Percentiles rank a stretch among this genome's conserved stretches.
These are phyloP conservation scores for Vigna trinervia DNA, from an alignment of 306 rosid genomes.

Conservation along the genomic window DNA sequence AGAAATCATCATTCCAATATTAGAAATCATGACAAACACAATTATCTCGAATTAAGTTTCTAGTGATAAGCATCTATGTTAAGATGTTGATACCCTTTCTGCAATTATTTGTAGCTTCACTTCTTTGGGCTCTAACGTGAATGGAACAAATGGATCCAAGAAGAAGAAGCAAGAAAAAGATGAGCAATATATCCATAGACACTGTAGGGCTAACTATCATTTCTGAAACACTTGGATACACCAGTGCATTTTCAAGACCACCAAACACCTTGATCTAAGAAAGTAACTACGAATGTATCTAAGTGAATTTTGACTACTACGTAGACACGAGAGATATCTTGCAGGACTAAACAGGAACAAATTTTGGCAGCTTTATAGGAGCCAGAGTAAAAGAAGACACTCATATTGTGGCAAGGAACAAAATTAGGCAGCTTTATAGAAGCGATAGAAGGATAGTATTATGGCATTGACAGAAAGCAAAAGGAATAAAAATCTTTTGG, in stretches of 20 bases:
- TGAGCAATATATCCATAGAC: conserved; percentile 46
- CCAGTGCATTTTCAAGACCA: not conserved
- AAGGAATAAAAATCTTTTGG: conserved; percentile 61
- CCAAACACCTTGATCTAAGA: not conserved
- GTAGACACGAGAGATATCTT: conserved; percentile 64
- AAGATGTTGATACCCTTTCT: conserved; percentile 52
- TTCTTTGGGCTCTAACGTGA: too few species aligned
- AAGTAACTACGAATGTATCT: too few species aligned
- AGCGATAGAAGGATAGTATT: conserved; percentile 56
- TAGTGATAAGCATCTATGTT: too few species aligned
- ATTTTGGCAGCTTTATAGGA: conserved; percentile 68
- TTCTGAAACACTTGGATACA: conserved; percentile 7
- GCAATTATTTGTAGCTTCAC: conserved; percentile 5
- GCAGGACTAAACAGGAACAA: conserved; percentile 74
- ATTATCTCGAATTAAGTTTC: too few species aligned
- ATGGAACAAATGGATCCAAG: conserved; percentile 65
- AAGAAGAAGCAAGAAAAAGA: conserved; percentile 56
- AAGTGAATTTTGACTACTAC: conserved; percentile 62
- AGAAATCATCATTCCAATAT: too few species aligned
- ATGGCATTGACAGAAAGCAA: conserved; percentile 64
- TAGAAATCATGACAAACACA: too few species aligned
- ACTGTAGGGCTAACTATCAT: too few species aligned
- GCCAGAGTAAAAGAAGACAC: not conserved
- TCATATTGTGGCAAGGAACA: conserved; percentile 46
- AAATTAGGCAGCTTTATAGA: conserved; percentile 68